phyloP scores from a whole-genome alignment of 2,329 filamentous ascomycete genomes.

The Cladosporium sp. region DNA sequence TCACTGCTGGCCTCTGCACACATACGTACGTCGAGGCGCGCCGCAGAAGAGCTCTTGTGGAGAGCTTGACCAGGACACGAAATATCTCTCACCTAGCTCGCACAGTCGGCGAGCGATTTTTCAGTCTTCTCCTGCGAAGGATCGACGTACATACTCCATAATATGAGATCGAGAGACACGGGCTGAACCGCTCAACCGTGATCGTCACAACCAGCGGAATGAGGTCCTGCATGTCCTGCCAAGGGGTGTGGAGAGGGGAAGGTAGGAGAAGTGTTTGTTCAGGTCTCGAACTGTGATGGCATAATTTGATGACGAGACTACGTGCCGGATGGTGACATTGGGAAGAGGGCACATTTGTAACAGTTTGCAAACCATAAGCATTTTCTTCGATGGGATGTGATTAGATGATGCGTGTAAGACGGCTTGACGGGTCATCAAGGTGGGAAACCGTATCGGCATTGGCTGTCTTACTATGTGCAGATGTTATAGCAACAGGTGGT shows the following conservation, averaged over 20 bases:
- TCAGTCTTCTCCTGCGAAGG: background rate
- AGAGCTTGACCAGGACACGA: background rate
- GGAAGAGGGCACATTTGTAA: constrained; percentile 4
- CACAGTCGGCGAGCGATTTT: background rate
- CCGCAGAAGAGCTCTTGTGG: background rate
- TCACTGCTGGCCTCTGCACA: background rate
- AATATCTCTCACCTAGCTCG: background rate
- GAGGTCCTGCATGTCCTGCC: background rate
- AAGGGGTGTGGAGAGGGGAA: background rate
- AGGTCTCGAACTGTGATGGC: constrained; percentile 1
- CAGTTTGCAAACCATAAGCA: background rate
- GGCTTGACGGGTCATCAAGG: background rate
- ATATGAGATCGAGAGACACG: constrained; percentile 4
- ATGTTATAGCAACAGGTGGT: background rate
- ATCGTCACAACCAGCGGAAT: background rate
- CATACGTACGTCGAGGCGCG: background rate
- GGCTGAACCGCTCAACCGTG: constrained; percentile 2
- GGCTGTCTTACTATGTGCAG: background rate
- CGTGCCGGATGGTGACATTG: constrained; percentile 8
- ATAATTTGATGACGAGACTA: background rate
- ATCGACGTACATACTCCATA: background rate
- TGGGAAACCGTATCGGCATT: background rate
- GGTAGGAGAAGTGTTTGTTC: background rate
- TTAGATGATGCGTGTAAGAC: constrained; percentile 4
- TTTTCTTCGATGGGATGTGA: background rate